phyloP scores from a whole-genome alignment of 192 early-diverging fungal genomes.

The Chytriomyces sp. region DNA sequence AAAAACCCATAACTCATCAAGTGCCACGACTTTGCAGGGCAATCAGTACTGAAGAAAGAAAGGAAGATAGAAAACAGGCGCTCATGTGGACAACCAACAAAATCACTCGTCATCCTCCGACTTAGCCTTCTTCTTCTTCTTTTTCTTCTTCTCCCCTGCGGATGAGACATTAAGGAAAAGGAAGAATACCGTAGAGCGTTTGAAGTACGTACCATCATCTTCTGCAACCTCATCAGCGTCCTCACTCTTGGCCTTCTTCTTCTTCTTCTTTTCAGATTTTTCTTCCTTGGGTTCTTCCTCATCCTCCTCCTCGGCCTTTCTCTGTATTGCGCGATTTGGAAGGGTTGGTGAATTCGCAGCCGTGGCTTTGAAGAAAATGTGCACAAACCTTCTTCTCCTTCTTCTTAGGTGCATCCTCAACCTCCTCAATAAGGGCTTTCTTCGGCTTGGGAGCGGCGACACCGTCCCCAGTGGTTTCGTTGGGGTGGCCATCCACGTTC shows the following conservation, averaged over 20 bases:
- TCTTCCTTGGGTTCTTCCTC: slow-evolving; percentile 23
- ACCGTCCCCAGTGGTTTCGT: slow-evolving; percentile 21
- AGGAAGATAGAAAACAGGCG: too few species aligned
- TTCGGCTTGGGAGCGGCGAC: slow-evolving; percentile 2
- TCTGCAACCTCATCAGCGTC: neutral
- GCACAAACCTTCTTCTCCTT: too few species aligned
- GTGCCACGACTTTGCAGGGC: too few species aligned
- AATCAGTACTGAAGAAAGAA: too few species aligned
- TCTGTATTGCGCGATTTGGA: slow-evolving; percentile 19
- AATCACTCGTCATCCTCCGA: neutral
- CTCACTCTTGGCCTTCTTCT: slow-evolving; percentile 40
- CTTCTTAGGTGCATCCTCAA: slow-evolving; percentile 16
- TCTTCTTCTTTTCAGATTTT: slow-evolving; percentile 29
- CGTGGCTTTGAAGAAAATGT: slow-evolving; percentile 23
- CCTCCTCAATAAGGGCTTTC: slow-evolving; percentile 40
- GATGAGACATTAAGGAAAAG: too few species aligned
- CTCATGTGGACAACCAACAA: neutral
- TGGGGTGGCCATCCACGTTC: slow-evolving; percentile 27
- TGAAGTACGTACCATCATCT: neutral
- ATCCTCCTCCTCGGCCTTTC: slow-evolving; percentile 29
- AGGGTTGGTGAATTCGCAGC: slow-evolving; percentile 25
- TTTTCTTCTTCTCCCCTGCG: slow-evolving; percentile 35
- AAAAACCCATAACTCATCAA: too few species aligned
- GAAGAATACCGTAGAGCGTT: neutral
- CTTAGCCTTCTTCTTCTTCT: slow-evolving; percentile 30